Evolutionary conservation across 2,329 filamentous ascomycete genomes (phyloP), one percentile per base, ranked within the genome.

Genomic region (Aspergillus nomiae): DNA sequence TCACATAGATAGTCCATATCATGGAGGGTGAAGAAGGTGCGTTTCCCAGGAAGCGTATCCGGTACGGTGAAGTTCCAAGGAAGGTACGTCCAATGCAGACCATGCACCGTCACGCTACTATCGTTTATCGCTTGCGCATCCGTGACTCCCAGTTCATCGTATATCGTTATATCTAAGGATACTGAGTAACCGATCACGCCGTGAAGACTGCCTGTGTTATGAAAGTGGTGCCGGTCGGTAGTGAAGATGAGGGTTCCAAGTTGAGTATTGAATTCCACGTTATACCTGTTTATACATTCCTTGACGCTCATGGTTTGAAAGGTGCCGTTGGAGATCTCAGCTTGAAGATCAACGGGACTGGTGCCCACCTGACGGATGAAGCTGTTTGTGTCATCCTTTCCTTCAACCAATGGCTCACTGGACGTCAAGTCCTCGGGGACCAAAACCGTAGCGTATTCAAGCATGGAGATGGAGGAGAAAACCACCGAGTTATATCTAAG

Each of bases 401-500:
- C 58, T 5, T 8, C 8, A 21, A 51, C 48, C 1, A 64, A n/a
- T 1, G 46, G 28, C 10, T 63, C 64, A 26, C 21, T 55, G 0
- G 26, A 26, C 2, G 36, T 16, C 16, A 55, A 12, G 21, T 59
- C 45, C 14, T 60, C 28, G 4, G 53, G 45, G 6, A 56, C 19
- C 10, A 58, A 2, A 4, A 66, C 53, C n/a, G 61, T 58, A 2
- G 51, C 61, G 12, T 67, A 67, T 4, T 59, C 26, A 8, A 61
- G 55, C 6, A 56, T 51, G 2, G 63, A 51, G 6, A 61, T 63
- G 7, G 63, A 65, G 11, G 61, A 59, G 21, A 64, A 67, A 4
- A 67, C 50, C 7, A 59, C 55, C 12, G 65, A 67, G 58, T 67
- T 67, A 57, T 67, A 67, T 43, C 62, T 66, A 43, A 21, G 21